Percentiles rank a stretch among this genome's conserved stretches.
phyloP scores from a whole-genome alignment of 139 green algal species.

The Tetratostichococcus sp. region DNA sequence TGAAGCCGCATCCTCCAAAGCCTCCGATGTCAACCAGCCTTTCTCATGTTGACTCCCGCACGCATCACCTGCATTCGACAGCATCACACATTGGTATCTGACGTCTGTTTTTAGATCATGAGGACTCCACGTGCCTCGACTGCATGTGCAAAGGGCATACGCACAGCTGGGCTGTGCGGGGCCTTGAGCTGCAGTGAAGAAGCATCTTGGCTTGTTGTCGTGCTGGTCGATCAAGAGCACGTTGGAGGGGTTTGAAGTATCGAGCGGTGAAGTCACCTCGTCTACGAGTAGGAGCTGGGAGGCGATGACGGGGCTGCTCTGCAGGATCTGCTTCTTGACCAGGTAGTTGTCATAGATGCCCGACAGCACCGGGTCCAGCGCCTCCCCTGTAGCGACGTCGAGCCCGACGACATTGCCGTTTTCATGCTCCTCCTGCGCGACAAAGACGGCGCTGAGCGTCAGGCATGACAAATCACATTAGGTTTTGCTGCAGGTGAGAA shows the following conservation, averaged over 20 bases:
- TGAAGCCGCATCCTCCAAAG: neutral
- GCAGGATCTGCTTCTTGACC: slow-evolving; percentile 96
- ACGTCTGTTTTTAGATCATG: no score
- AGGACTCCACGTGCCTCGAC: no score
- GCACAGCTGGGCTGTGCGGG: no score
- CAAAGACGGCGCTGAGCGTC: neutral
- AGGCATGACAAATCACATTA: no score
- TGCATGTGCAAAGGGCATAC: no score
- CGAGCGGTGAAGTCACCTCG: no score
- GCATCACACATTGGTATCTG: no score
- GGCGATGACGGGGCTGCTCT: slow-evolving; percentile 88
- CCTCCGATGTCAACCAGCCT: neutral
- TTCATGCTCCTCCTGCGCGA: slow-evolving; percentile 73
- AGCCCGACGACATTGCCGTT: slow-evolving; percentile 79
- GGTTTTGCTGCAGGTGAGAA: no score
- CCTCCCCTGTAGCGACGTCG: slow-evolving; percentile 86
- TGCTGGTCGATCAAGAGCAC: no score
- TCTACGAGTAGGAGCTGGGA: slow-evolving; percentile 95
- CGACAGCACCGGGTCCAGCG: slow-evolving; percentile 73
- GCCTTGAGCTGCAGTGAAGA: no score
- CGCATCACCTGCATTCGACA: slow-evolving; percentile 52
- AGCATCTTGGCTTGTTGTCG: no score
- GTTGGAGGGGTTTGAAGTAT: no score
- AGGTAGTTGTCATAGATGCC: slow-evolving; percentile 96
- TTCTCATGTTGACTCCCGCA: slow-evolving; percentile 95